A percentile compares a stretch with the other conserved stretches of the same genome.
Evolutionary conservation across 306 rosid species (phyloP).

Genomic region (Vicia sativa): DNA sequence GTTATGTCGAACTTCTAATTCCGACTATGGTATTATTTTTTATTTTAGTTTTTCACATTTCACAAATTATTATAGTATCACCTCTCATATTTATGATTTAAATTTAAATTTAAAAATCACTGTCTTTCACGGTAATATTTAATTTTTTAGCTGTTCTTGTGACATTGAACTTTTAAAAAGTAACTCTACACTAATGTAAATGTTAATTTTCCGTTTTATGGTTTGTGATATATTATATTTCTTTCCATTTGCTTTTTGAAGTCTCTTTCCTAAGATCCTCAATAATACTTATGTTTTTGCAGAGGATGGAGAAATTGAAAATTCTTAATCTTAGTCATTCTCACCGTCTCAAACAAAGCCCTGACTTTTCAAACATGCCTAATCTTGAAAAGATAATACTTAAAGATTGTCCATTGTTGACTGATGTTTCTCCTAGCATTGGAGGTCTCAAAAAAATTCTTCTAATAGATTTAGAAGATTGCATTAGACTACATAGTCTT

Average conservation of each 20-base stretch:
- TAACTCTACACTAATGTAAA: not conserved
- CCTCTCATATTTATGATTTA: not conserved
- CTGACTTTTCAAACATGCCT: constrained; percentile 47
- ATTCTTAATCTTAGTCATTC: constrained; percentile 51
- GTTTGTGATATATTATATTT: not conserved
- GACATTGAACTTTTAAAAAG: not conserved
- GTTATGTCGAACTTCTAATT: not conserved
- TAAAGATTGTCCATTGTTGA: constrained; percentile 37
- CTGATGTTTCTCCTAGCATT: constrained; percentile 17
- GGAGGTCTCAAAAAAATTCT: constrained; percentile 28
- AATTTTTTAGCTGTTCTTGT: no score
- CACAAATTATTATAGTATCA: not conserved
- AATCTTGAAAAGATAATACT: constrained; percentile 45
- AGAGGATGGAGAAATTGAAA: constrained; percentile 39
- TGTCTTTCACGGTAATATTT: no score
- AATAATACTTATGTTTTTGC: not conserved
- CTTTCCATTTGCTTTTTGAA: not conserved
- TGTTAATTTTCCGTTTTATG: not conserved
- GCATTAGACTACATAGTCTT: constrained; percentile 3
- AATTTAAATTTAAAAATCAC: no score
- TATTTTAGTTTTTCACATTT: not conserved
- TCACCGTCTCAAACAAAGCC: constrained; percentile 17
- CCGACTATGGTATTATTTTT: constrained; percentile 22
- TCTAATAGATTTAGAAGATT: constrained; percentile 38
- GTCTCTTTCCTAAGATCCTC: not conserved